A percentile compares a stretch with the other conserved stretches of the same genome.
phyloP scores from a whole-genome alignment of 805 yeast species.

The Wilhelminamyces savonicus region DNA sequence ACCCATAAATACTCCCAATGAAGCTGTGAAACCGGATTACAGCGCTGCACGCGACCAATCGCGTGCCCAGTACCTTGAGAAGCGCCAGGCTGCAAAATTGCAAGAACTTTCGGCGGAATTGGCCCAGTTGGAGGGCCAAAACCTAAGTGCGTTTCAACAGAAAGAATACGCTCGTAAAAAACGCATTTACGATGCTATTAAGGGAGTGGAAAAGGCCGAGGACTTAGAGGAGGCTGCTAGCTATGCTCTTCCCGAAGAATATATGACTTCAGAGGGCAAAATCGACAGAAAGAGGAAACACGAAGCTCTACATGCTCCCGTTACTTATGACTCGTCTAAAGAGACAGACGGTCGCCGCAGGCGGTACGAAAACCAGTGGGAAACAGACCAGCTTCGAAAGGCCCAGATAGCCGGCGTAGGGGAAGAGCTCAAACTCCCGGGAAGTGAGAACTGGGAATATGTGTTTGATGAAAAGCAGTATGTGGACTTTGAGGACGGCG shows the following conservation, averaged over 20 bases:
- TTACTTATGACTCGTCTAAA: slow-evolving; percentile 11
- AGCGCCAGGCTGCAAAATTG: slow-evolving; percentile 14
- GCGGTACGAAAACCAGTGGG: slow-evolving; percentile 42
- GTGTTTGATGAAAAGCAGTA: slow-evolving; percentile 67
- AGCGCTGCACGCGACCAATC: not conserved
- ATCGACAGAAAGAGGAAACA: slow-evolving; percentile 51
- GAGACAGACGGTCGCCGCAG: slow-evolving; percentile 10
- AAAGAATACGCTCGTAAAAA: slow-evolving; percentile 12
- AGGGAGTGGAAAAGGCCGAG: slow-evolving; percentile 14
- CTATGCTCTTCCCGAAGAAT: slow-evolving; percentile 54
- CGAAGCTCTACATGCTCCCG: slow-evolving; percentile 38
- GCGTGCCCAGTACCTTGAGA: slow-evolving; percentile 9
- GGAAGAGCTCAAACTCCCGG: slow-evolving; percentile 37
- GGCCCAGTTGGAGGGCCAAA: slow-evolving; percentile 3
- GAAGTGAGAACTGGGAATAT: slow-evolving; percentile 54
- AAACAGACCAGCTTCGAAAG: slow-evolving; percentile 41
- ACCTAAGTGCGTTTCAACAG: not conserved
- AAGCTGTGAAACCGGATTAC: not conserved
- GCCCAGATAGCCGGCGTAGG: slow-evolving; percentile 21
- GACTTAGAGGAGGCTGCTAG: not conserved
- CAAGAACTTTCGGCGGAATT: slow-evolving; percentile 12
- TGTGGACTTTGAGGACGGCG: slow-evolving; percentile 43
- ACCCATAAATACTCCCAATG: not conserved
- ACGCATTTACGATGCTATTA: slow-evolving; percentile 10
- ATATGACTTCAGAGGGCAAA: slow-evolving; percentile 44